These are phyloP conservation scores for Kodamaea sagamina DNA, from an alignment of 805 yeast species.

Conservation along the genomic window DNA sequence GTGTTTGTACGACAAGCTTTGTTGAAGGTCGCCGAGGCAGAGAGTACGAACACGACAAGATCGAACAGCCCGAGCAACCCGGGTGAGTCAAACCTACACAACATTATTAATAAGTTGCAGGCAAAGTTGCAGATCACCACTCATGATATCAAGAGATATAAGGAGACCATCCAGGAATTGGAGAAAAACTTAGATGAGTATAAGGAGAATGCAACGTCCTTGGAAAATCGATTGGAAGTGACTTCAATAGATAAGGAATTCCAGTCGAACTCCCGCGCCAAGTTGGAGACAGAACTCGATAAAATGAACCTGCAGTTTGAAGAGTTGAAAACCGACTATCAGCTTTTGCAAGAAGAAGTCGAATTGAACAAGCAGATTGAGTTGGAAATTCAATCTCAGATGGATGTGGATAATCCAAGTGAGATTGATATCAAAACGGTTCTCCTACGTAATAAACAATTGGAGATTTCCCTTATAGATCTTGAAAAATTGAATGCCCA, in stretches of 20 bases:
- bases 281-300: conserved; percentile 27
- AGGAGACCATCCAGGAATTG: conserved; percentile 19
- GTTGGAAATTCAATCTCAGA: conserved; percentile 26
- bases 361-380: conserved; percentile 41
- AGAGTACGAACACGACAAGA: conserved; percentile 6
- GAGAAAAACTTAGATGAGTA: conserved; percentile 15
- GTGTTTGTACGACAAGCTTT: conserved; percentile 50
- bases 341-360: conserved; percentile 36
- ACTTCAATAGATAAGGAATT: conserved; percentile 47
- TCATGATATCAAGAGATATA: conserved; percentile 26
- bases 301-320: conserved; percentile 31
- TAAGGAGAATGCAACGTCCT: conserved; percentile 5
- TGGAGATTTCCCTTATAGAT: conserved; percentile 45
- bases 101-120: conserved; percentile 47
- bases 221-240: conserved; percentile 32
- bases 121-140: conserved; percentile 41
- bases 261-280: conserved; percentile 34
- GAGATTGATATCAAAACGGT: conserved; percentile 24
- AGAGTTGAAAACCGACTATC: conserved; percentile 31
- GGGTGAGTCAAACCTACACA: conserved; percentile 12
- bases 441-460: conserved; percentile 33
- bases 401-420: conserved; percentile 15
- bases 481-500: conserved; percentile 29
- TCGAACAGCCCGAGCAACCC: not conserved
- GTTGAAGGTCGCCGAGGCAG: conserved; percentile 14